Conservation (phyloP, 768 basidiomycete genomes). For the Psilocybe cubensis region DNA sequence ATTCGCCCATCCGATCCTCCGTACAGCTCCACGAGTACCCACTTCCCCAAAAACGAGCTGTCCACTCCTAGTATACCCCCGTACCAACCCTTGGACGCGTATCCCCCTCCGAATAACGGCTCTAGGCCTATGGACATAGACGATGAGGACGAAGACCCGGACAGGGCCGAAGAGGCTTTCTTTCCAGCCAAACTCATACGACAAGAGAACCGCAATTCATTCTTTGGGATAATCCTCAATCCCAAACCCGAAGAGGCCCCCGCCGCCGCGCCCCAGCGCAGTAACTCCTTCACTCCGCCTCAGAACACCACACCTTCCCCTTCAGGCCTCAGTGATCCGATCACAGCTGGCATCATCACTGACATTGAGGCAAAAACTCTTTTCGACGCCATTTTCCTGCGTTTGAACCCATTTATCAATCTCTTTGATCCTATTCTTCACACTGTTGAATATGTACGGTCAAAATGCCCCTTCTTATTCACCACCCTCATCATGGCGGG, state of each 20-base stretch:
- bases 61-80: slow-evolving; percentile 49
- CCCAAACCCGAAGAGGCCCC: slow-evolving; percentile 69
- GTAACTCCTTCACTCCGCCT: slow-evolving; percentile 43
- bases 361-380: slow-evolving; percentile 72
- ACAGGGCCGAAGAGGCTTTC: slow-evolving; percentile 63
- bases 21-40: slow-evolving; percentile 34
- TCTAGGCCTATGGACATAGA: slow-evolving; percentile 52
- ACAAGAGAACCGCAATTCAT: slow-evolving; percentile 74
- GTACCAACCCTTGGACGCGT: slow-evolving; percentile 38
- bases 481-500: slow-evolving; percentile 84
- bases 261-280: slow-evolving; percentile 36
- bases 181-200: slow-evolving; percentile 79
- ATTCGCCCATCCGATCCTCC: slow-evolving; percentile 36
- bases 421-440: slow-evolving; percentile 89
- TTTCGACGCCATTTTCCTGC: slow-evolving; percentile 80
- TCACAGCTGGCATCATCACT: slow-evolving; percentile 69
- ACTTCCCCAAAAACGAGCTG: slow-evolving; percentile 49
- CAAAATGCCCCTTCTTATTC: slow-evolving; percentile 81
- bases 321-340: slow-evolving; percentile 61
- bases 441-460: slow-evolving; percentile 77
- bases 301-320: slow-evolving; percentile 42
- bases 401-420: slow-evolving; percentile 88
- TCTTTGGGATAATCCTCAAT: slow-evolving; percentile 84
- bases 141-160: slow-evolving; percentile 71
- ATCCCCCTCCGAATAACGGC: slow-evolving; percentile 37